Evolutionary conservation across 2,329 filamentous ascomycete species (phyloP), one percentile per base, ranked within the genome.

Genomic region (Phialophora verrucosa): DNA sequence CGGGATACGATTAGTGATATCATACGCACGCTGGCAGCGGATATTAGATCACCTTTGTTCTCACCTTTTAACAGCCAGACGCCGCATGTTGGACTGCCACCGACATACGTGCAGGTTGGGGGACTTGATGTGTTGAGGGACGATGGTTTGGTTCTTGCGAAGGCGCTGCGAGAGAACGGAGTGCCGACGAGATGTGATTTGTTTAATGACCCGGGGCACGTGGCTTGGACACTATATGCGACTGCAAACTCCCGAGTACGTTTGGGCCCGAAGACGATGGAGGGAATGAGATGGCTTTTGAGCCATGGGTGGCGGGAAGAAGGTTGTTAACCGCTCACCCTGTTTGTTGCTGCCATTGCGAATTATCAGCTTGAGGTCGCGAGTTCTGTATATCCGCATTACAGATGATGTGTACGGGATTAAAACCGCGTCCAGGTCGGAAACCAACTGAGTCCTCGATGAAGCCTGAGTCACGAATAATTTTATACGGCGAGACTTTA

Each of bases 81-180:
- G 0, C 76, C 77, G 3, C 67, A 84, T 5, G 83, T 82, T 0
- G 82, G 82, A 0, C 72, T 58, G 17, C 62, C 62, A 8, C 53
- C 53, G 31, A 59, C 55, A n/a, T 65, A 62, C 35, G 27, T 65
- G 4, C 63, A 65, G 20, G 44, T 62, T 6, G 49, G 63, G 3
- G 63, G 63, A 4, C 3, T 56, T 50, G 63, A 65, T 62, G 44
- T 62, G 0, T 32, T 62, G 25, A 50, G 63, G 32, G 63, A 65
- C 31, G 63, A 65, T 32, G 59, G 58, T 14, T 29, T 65, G 11
- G 29, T 65, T n/a, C 59, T 35, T 31, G 63, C 61, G 50, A 50
- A 32, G 20, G 51, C 47, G 27, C 35, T 65, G 32, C 51, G 51
- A 23, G 38, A 51, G 10, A 58, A 27, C 20, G 58, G 58, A 8